These are phyloP conservation scores for Hyaloscypha finlandica DNA, from an alignment of 495 filamentous ascomycete species.

Conservation along the genomic window DNA sequence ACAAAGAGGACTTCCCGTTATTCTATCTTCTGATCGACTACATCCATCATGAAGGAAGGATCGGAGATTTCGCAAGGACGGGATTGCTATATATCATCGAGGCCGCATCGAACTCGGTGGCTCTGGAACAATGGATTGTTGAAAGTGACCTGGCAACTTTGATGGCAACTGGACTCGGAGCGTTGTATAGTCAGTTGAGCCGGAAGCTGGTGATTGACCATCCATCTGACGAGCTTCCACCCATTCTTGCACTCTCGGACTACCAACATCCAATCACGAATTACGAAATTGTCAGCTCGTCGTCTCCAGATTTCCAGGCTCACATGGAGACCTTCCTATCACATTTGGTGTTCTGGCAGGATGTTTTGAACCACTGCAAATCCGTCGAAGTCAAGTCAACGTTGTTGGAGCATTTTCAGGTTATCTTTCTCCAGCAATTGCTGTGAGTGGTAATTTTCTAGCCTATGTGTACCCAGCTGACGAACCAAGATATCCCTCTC, in stretches of 20 bases:
- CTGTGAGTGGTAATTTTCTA: slow-evolving; percentile 58
- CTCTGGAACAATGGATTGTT: slow-evolving; percentile 92
- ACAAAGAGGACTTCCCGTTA: slow-evolving; percentile 91
- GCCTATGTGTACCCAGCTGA: slow-evolving; percentile 16
- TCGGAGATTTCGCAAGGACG: slow-evolving; percentile 96
- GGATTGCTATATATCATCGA: slow-evolving; percentile 96
- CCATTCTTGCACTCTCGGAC: slow-evolving; percentile 84
- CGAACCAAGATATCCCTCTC: slow-evolving; percentile 77
- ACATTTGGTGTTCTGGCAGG: slow-evolving; percentile 96
- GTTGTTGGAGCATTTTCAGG: slow-evolving; percentile 93
- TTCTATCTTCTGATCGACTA: slow-evolving; percentile 96
- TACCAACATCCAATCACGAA: slow-evolving; percentile 63
- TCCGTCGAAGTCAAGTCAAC: slow-evolving; percentile 90
- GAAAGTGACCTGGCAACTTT: slow-evolving; percentile 94
- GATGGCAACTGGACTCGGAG: slow-evolving; percentile 95
- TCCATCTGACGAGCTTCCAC: slow-evolving; percentile 65
- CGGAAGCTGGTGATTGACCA: slow-evolving; percentile 67
- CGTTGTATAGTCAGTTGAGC: slow-evolving; percentile 94
- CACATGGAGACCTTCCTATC: slow-evolving; percentile 93
- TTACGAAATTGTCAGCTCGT: slow-evolving; percentile 69
- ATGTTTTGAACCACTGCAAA: slow-evolving; percentile 92
- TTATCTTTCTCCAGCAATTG: slow-evolving; percentile 93
- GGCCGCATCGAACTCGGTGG: slow-evolving; percentile 77
- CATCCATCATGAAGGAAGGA: slow-evolving; percentile 88
- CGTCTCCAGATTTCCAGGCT: slow-evolving; percentile 67